These are phyloP conservation scores for Tetrastigma voinierianum DNA, from an alignment of 164 flowering plant species.

Conservation along the genomic window DNA sequence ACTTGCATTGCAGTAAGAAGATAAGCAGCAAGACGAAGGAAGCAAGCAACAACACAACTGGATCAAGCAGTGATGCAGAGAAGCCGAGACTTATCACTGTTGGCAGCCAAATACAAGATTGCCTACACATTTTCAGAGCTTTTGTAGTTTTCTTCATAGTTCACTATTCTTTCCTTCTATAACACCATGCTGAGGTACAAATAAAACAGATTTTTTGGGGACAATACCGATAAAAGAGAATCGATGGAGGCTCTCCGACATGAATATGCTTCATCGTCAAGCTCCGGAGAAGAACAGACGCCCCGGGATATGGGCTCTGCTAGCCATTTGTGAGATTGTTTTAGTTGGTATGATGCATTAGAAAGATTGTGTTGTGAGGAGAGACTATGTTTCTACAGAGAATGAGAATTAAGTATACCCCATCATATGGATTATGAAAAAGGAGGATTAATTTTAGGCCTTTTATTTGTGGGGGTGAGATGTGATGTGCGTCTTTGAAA, in stretches of 20 bases:
- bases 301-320: no score
- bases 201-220: constrained; percentile 2
- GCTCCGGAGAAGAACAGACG: no score
- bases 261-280: no score
- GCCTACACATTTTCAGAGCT: constrained; percentile 6
- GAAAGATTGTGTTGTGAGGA: no score
- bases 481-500: not conserved
- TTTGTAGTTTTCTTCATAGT: constrained; percentile 13
- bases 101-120: constrained; percentile 7
- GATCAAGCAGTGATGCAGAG: constrained; percentile 28
- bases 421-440: not conserved
- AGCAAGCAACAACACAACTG: constrained; percentile 42
- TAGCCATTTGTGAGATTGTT: no score
- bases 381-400: no score
- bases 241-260: no score
- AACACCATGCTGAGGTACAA: constrained; percentile 15
- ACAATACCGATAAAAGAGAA: constrained; percentile 1
- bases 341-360: no score
- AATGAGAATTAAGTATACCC: not conserved
- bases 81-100: constrained; percentile 13
- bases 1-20: constrained; percentile 42
- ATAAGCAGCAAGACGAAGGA: constrained; percentile 40
- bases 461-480: not conserved
- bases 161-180: constrained; percentile 24
- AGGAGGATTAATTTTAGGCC: not conserved